Evolutionary conservation across 2,329 filamentous ascomycete species (phyloP).

Genomic region (Sporothrix schenckii): DNA sequence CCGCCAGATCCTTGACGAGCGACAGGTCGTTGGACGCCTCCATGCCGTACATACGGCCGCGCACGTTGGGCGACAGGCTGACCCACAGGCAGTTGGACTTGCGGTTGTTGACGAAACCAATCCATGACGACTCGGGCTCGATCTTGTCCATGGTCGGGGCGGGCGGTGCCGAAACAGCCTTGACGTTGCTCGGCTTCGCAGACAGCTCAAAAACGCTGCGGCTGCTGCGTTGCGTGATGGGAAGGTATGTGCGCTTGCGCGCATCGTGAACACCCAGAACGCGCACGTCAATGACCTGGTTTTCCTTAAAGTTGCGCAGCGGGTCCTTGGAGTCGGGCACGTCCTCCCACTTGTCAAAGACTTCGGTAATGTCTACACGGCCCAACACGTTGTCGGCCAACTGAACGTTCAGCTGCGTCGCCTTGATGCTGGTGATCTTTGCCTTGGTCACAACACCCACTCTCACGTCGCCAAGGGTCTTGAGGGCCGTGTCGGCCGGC

Average conservation of each 20-base stretch:
- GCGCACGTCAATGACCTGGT: slow-evolving; percentile 72
- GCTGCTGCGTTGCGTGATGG: slow-evolving; percentile 80
- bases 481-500: slow-evolving; percentile 64
- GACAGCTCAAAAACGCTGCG: slow-evolving; percentile 88
- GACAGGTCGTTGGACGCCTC: slow-evolving; percentile 88
- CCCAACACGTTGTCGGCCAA: slow-evolving; percentile 86
- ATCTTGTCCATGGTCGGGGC: slow-evolving; percentile 73
- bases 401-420: slow-evolving; percentile 88
- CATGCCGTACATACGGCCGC: slow-evolving; percentile 78
- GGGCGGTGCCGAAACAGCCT: slow-evolving; percentile 46
- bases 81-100: slow-evolving; percentile 82
- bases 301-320: slow-evolving; percentile 70
- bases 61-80: slow-evolving; percentile 83
- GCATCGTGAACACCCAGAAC: slow-evolving; percentile 88
- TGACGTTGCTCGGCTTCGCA: slow-evolving; percentile 69
- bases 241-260: slow-evolving; percentile 85
- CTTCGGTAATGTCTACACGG: slow-evolving; percentile 88
- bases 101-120: slow-evolving; percentile 92
- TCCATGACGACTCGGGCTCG: slow-evolving; percentile 68
- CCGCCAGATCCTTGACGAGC: slow-evolving; percentile 71
- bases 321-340: slow-evolving; percentile 82
- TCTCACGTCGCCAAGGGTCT: slow-evolving; percentile 69
- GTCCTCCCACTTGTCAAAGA: slow-evolving; percentile 86
- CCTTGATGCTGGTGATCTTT: slow-evolving; percentile 79
- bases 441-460: slow-evolving; percentile 76